phyloP scores from a whole-genome alignment of 305 asterid species.

The Fraxinus latifolia region DNA sequence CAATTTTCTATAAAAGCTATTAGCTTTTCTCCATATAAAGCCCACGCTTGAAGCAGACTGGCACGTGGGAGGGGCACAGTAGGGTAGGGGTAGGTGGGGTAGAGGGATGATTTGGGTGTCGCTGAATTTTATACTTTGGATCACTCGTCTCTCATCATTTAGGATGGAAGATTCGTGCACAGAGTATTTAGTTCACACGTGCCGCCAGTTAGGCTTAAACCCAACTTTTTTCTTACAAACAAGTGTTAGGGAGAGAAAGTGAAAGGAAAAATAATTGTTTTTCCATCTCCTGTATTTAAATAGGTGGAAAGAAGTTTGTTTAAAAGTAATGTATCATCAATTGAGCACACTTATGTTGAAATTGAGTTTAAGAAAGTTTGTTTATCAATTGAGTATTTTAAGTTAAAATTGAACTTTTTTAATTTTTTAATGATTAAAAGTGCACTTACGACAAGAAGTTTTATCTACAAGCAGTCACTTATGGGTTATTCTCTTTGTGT shows the following conservation, averaged over 20 bases:
- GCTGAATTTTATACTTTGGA: constrained; percentile 17
- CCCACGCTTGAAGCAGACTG: background rate
- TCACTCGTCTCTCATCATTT: constrained; percentile 34
- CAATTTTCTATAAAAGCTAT: constrained; percentile 26
- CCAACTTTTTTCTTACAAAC: background rate
- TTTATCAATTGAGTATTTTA: background rate
- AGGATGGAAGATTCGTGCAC: constrained; percentile 28
- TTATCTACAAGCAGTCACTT: background rate
- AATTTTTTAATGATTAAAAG: background rate
- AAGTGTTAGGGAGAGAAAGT: background rate
- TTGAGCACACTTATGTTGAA: background rate
- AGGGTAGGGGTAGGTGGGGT: background rate
- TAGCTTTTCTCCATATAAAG: constrained; percentile 16
- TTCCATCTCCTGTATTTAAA: background rate
- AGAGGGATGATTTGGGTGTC: background rate
- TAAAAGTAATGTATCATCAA: background rate
- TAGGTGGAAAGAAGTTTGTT: background rate
- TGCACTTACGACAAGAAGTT: background rate
- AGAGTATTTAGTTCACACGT: constrained; percentile 39
- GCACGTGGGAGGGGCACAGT: constrained; percentile 19
- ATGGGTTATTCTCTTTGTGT: no score
- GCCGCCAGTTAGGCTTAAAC: constrained; percentile 39
- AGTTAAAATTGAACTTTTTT: background rate
- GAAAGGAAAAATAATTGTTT: background rate
- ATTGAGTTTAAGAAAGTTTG: background rate